phyloP scores from a whole-genome alignment of 345 rosid species.

The thale cress (Arabidopsis thaliana) region DNA sequence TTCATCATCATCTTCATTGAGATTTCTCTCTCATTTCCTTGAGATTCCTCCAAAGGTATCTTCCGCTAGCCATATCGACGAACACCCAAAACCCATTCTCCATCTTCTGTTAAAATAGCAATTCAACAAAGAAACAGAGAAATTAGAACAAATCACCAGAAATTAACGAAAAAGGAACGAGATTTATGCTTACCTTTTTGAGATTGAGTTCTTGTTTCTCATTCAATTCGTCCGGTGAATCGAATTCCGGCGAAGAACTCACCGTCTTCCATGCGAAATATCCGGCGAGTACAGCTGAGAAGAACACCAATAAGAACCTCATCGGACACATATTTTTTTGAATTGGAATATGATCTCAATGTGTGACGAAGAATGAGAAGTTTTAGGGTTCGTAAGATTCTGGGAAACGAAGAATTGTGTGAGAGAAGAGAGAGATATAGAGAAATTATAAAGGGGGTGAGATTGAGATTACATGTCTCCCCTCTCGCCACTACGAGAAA shows the following conservation, averaged over 20 bases:
- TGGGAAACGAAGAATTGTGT: neutral
- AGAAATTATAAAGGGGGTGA: neutral
- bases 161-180: neutral
- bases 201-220: conserved; percentile 54
- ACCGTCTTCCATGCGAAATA: conserved; percentile 88
- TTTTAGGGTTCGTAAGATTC: conserved; percentile 28
- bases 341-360: conserved; percentile 21
- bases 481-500: conserved; percentile 10
- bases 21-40: conserved; percentile 54
- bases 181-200: conserved; percentile 52
- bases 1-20: conserved; percentile 25
- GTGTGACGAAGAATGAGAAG: neutral
- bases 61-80: conserved; percentile 93
- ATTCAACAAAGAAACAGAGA: conserved; percentile 24
- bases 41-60: conserved; percentile 79
- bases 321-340: conserved; percentile 72
- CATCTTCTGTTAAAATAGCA: conserved; percentile 50
- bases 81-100: conserved; percentile 81
- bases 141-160: neutral
- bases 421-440: conserved; percentile 7
- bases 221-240: conserved; percentile 47
- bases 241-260: conserved; percentile 63
- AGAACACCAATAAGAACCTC: conserved; percentile 83
- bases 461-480: conserved; percentile 27
- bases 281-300: conserved; percentile 86